Evolutionary conservation across 352 stramenopile species (phyloP).

Genomic region (Globisporangium rhizosaccharum): DNA sequence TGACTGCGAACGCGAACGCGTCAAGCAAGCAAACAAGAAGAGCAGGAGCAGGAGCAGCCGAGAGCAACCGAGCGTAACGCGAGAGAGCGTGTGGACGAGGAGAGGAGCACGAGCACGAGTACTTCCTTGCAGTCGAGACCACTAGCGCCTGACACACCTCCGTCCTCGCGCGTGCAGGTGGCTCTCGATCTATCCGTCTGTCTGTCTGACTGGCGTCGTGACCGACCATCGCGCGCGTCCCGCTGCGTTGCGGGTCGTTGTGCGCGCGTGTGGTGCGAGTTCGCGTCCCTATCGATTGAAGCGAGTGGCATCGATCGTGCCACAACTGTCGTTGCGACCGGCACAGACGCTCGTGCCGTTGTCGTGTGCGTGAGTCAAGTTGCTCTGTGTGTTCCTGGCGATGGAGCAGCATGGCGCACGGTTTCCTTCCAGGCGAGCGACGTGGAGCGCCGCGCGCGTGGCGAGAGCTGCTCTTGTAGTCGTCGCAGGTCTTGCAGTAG

Average conservation of each 20-base stretch:
- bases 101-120: no score
- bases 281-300: no score
- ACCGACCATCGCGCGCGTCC: neutral
- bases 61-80: no score
- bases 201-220: no score
- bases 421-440: conserved; percentile 1
- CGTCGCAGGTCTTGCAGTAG: neutral
- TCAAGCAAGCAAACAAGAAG: neutral
- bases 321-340: neutral
- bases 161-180: no score
- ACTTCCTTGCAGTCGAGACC: no score
- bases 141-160: no score
- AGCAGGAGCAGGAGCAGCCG: no score
- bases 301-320: neutral
- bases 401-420: conserved; percentile 3
- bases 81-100: no score
- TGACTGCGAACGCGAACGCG: neutral
- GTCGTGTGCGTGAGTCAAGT: neutral
- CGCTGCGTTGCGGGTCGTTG: neutral
- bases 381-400: neutral
- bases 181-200: no score
- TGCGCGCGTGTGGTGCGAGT: no score
- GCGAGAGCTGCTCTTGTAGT: neutral
- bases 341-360: neutral
- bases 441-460: neutral